These are phyloP conservation scores for Kalmanozyma brasiliensis DNA, from an alignment of 1,284 basidiomycete genomes.

Conservation along the genomic window DNA sequence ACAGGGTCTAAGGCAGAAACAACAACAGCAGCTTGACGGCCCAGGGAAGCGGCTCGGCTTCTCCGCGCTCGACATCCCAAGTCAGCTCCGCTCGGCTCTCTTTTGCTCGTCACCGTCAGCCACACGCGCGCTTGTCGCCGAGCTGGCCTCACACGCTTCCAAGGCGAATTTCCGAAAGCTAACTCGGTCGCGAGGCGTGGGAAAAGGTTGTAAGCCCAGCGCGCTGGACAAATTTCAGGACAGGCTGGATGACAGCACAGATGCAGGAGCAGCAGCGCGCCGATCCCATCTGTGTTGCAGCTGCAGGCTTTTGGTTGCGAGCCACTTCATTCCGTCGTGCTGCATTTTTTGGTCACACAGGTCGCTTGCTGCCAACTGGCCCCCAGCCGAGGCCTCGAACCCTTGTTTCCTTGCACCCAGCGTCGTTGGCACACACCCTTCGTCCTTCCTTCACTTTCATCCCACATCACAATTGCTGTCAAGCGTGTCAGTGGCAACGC, in stretches of 20 bases:
- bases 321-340: conserved; percentile 1
- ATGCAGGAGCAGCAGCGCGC: conserved; percentile 3
- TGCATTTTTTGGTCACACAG: conserved; percentile 5
- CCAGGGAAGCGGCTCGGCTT: conserved; percentile 11
- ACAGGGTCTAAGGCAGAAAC: neutral
- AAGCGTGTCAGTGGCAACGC: too few relatives aligned
- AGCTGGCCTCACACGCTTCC: neutral
- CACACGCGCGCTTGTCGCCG: neutral
- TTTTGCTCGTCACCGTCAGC: too few relatives aligned
- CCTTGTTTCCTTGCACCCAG: conserved; percentile 1
- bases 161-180: too few relatives aligned
- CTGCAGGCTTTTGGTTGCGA: too few relatives aligned
- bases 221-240: too few relatives aligned
- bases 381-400: conserved; percentile 14
- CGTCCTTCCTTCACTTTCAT: conserved; percentile 2
- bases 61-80: too few relatives aligned
- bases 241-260: too few relatives aligned
- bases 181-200: too few relatives aligned
- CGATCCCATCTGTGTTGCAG: conserved; percentile 18
- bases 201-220: too few relatives aligned
- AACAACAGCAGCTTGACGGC: conserved; percentile 1
- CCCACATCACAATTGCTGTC: conserved; percentile 1
- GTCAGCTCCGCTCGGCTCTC: too few relatives aligned
- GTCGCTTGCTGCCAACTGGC: conserved; percentile 7
- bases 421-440: neutral